A percentile compares a stretch with the other conserved stretches of the same genome.
phyloP scores from a whole-genome alignment of 164 flowering plant species.

The Stephania cephalantha region DNA sequence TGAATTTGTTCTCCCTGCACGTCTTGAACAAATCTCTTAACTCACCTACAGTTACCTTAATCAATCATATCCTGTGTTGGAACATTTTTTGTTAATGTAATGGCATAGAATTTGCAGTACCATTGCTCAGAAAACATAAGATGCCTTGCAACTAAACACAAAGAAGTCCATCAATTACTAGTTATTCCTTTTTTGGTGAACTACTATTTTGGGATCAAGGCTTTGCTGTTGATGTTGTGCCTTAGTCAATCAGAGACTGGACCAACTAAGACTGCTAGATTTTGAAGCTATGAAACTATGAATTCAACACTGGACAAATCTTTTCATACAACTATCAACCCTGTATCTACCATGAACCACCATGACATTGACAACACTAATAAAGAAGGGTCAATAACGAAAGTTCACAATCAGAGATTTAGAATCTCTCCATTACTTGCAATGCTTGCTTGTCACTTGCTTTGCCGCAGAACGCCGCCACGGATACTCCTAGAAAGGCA shows the following conservation, averaged over 20 bases:
- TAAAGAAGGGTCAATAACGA: not conserved
- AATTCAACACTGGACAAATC: not conserved
- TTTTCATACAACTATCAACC: not conserved
- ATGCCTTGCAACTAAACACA: not conserved
- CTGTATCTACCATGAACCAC: not conserved
- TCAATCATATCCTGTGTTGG: too few species aligned
- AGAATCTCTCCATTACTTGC: slow-evolving; percentile 41
- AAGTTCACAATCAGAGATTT: slow-evolving; percentile 9
- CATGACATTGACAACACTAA: not conserved
- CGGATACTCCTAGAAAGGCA: slow-evolving; percentile 41
- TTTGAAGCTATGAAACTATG: not conserved
- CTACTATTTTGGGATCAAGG: too few species aligned
- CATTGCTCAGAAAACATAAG: not conserved
- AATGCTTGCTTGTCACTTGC: slow-evolving; percentile 27
- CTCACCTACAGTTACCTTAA: too few species aligned
- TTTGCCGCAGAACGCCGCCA: slow-evolving; percentile 56
- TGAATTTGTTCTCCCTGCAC: not conserved
- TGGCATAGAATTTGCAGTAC: too few species aligned
- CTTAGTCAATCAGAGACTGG: too few species aligned
- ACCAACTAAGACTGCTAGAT: not conserved
- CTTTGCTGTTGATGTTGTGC: too few species aligned
- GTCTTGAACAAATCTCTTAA: not conserved
- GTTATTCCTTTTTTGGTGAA: too few species aligned
- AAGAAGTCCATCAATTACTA: too few species aligned
- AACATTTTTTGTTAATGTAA: too few species aligned